A percentile compares a stretch with the other conserved stretches of the same genome.
Conservation (phyloP, 495 filamentous ascomycete genomes). For the Aspergillus cavernicola region DNA sequence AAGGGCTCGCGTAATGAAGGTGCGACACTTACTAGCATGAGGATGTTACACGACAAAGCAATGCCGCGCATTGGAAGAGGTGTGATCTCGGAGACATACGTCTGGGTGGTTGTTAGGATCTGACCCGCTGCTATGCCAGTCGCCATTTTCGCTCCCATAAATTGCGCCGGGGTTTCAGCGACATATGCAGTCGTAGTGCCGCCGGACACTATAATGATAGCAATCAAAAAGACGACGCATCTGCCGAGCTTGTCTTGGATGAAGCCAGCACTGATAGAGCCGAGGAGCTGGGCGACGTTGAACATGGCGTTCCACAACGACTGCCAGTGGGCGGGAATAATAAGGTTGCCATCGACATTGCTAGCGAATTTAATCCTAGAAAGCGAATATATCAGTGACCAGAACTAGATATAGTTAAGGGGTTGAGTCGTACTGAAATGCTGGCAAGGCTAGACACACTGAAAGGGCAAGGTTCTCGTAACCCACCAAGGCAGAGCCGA, state of each 20-base stretch:
- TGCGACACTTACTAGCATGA: constrained; percentile 16
- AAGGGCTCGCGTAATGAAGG: neutral
- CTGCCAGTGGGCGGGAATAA: constrained; percentile 28
- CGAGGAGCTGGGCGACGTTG: constrained; percentile 24
- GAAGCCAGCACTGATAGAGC: constrained; percentile 18
- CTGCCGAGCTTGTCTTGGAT: constrained; percentile 24
- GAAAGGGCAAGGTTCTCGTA: constrained; percentile 27
- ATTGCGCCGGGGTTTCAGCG: constrained; percentile 14
- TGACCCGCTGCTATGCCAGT: constrained; percentile 21
- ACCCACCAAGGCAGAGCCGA: constrained; percentile 25
- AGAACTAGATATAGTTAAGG: no score
- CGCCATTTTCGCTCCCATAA: constrained; percentile 28
- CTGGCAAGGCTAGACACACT: constrained; percentile 23
- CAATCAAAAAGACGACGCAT: constrained; percentile 15
- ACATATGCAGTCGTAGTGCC: constrained; percentile 23
- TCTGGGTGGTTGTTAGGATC: constrained; percentile 21
- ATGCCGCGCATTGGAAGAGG: constrained; percentile 22
- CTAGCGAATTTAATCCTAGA: constrained; percentile 13
- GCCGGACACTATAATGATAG: constrained; percentile 15
- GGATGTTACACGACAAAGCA: constrained; percentile 19
- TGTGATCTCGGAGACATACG: constrained; percentile 27
- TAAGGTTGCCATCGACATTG: constrained; percentile 9
- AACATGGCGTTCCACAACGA: constrained; percentile 27
- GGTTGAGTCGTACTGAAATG: constrained; percentile 20
- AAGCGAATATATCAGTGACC: neutral